phyloP scores from a whole-genome alignment of 805 yeast genomes.

The Kockiozyma suomiensis region DNA sequence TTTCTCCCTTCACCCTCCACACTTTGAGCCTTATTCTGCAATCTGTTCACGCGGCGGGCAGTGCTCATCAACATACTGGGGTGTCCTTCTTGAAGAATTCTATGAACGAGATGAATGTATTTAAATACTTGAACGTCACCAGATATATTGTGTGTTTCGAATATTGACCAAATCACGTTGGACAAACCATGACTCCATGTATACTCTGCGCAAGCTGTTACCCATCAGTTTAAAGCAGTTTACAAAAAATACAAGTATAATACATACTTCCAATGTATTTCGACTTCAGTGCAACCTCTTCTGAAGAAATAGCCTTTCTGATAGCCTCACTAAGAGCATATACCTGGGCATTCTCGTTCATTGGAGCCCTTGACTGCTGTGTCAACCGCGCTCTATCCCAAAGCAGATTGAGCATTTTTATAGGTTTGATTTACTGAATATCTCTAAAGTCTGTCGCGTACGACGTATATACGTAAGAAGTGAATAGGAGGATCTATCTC shows the following conservation, averaged over 20 bases:
- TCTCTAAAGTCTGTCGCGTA: too few relatives aligned
- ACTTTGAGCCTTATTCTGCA: background rate
- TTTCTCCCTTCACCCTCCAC: too few relatives aligned
- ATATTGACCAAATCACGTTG: background rate
- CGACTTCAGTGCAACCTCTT: background rate
- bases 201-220: background rate
- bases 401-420: too few relatives aligned
- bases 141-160: too few relatives aligned
- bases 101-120: background rate
- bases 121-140: background rate
- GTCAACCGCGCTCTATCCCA: too few relatives aligned
- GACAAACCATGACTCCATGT: background rate
- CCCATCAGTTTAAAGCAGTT: too few relatives aligned
- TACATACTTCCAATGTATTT: background rate
- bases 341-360: background rate
- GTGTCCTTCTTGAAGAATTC: background rate
- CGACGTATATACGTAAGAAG: too few relatives aligned
- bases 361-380: background rate
- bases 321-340: background rate
- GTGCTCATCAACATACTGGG: background rate
- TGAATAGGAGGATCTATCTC: too few relatives aligned
- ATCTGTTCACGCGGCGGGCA: background rate
- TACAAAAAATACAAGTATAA: background rate
- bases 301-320: background rate
- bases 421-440: too few relatives aligned